Percentiles rank a stretch among this genome's conserved stretches.
Conservation (phyloP, 2,329 filamentous ascomycete genomes). For the Neurospora sp. region DNA sequence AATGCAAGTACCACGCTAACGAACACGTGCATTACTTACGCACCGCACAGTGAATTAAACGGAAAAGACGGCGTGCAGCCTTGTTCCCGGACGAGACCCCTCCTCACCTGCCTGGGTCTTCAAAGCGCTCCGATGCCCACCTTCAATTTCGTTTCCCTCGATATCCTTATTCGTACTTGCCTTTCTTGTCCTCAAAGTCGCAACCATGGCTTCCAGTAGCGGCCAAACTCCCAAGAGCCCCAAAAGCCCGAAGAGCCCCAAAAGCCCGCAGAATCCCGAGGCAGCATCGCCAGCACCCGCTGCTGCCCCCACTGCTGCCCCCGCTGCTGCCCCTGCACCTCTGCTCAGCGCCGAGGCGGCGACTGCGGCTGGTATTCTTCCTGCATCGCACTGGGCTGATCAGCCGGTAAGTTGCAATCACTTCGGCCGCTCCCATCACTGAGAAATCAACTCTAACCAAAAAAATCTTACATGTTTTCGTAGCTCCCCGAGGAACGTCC, state of each 20-base stretch:
- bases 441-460: background rate
- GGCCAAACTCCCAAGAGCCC: background rate
- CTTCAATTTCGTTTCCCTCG: background rate
- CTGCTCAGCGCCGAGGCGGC: background rate
- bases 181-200: background rate
- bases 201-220: background rate
- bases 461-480: background rate
- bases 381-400: slow-evolving; percentile 5
- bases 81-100: background rate
- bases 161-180: background rate
- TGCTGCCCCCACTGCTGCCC: background rate
- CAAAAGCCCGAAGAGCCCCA: background rate
- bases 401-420: background rate
- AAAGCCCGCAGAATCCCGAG: background rate
- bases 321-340: background rate
- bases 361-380: slow-evolving; percentile 1
- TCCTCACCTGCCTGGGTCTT: background rate
- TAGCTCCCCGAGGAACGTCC: background rate
- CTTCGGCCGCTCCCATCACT: background rate
- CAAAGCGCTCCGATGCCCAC: background rate
- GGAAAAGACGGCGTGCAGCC: background rate
- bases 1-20: too few species aligned
- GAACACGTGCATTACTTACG: too few species aligned
- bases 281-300: background rate
- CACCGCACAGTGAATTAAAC: background rate